Percentiles rank a stretch among this genome's conserved stretches.
Conservation (phyloP, 768 basidiomycete genomes). For the Boletus rubescentipes region DNA sequence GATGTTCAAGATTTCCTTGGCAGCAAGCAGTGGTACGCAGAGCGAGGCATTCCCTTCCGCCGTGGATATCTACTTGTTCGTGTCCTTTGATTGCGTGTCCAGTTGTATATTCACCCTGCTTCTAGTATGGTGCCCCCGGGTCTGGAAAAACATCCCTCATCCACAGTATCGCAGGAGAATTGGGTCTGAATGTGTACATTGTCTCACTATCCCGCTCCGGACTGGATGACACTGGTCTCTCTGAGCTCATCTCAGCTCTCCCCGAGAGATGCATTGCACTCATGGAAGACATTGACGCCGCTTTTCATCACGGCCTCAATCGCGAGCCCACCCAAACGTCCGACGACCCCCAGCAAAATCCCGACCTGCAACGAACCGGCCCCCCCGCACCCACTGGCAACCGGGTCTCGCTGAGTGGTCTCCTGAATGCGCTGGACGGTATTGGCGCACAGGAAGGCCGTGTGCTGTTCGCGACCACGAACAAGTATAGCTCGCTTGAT, state of each 20-base stretch:
- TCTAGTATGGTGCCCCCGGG: constrained; percentile 68
- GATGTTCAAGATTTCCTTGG: constrained; percentile 71
- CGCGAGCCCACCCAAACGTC: constrained; percentile 26
- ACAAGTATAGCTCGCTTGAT: constrained; percentile 68
- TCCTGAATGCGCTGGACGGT: constrained; percentile 79
- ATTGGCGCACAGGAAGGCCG: constrained; percentile 82
- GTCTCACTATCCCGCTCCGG: constrained; percentile 62
- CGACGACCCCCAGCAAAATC: constrained; percentile 4
- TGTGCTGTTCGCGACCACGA: constrained; percentile 76
- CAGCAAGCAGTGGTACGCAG: constrained; percentile 70
- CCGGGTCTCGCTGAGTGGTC: constrained; percentile 66
- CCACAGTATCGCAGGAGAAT: constrained; percentile 74
- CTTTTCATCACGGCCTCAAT: constrained; percentile 50
- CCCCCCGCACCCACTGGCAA: constrained; percentile 18
- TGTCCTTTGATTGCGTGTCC: neutral
- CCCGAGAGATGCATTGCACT: constrained; percentile 74
- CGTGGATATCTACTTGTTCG: constrained; percentile 69
- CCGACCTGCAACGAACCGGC: constrained; percentile 10
- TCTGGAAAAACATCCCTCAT: constrained; percentile 81
- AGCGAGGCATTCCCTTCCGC: constrained; percentile 79
- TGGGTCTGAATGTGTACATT: constrained; percentile 71
- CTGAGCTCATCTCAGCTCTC: constrained; percentile 56
- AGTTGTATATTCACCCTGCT: neutral
- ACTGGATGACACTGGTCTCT: constrained; percentile 61
- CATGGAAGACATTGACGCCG: constrained; percentile 86